Evolutionary conservation across 129 eudicot species (phyloP).

Genomic region (Escallonia herrerae): DNA sequence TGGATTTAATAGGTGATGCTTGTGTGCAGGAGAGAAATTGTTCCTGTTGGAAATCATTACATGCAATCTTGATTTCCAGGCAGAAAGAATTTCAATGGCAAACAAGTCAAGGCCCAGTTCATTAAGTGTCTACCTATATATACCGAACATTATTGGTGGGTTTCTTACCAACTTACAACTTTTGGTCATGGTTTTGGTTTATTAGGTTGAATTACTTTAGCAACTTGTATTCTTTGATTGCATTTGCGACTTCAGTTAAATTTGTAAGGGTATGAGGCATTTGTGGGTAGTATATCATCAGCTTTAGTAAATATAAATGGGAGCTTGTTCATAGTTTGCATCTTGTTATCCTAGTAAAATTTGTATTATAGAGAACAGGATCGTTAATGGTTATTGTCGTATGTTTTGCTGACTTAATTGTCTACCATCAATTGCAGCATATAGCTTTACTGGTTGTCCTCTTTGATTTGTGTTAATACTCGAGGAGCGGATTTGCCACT

Average conservation of each 20-base stretch:
- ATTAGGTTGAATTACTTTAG: not conserved
- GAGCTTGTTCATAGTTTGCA: not conserved
- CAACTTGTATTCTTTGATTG: not conserved
- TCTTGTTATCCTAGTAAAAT: not conserved
- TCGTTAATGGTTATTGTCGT: too few species aligned
- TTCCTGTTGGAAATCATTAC: not conserved
- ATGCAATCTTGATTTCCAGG: constrained; percentile 21
- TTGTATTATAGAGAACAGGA: too few species aligned
- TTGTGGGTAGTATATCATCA: too few species aligned
- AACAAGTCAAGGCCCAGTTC: constrained; percentile 49
- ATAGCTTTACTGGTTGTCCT: too few species aligned
- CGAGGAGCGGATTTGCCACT: too few species aligned
- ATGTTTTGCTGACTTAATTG: too few species aligned
- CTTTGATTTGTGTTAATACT: too few species aligned
- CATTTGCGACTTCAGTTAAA: not conserved
- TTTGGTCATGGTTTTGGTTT: not conserved
- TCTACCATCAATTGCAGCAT: too few species aligned
- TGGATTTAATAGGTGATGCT: not conserved
- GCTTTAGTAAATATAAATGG: not conserved
- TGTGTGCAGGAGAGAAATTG: not conserved
- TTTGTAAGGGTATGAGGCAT: not conserved
- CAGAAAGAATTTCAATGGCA: constrained; percentile 37
- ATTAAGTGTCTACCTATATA: constrained; percentile 66
- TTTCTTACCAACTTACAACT: constrained; percentile 3
- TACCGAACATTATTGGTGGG: constrained; percentile 89